Percentiles rank a stretch among this genome's conserved stretches.
Conservation (phyloP, 2,329 filamentous ascomycete genomes). For the Penicillium fuscoglaucum region DNA sequence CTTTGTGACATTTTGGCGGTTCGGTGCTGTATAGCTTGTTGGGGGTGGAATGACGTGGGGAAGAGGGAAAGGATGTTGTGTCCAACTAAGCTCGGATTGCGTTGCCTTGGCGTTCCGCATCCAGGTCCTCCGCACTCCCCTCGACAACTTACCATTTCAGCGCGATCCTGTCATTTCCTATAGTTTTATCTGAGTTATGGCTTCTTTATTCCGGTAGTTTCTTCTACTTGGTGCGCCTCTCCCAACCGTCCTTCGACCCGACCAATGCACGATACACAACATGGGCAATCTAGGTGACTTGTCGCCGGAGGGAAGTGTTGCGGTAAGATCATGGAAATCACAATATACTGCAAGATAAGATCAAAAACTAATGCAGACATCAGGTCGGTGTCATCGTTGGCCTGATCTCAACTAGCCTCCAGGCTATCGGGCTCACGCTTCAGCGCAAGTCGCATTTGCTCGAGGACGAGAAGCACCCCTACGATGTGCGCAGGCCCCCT, state of each 20-base stretch:
- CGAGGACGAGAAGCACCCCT: slow-evolving; percentile 85
- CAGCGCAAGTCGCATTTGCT: slow-evolving; percentile 98
- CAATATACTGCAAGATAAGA: not conserved
- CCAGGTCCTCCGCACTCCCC: slow-evolving; percentile 15
- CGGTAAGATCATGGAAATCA: slow-evolving; percentile 53
- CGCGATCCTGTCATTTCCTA: slow-evolving; percentile 7
- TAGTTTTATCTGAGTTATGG: slow-evolving; percentile 19
- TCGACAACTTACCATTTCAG: slow-evolving; percentile 10
- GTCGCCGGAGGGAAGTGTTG: slow-evolving; percentile 75
- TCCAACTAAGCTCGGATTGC: slow-evolving; percentile 27
- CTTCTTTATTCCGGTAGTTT: slow-evolving; percentile 21
- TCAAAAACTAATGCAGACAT: slow-evolving; percentile 19
- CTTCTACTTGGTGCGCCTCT: slow-evolving; percentile 8
- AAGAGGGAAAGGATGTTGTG: slow-evolving; percentile 21
- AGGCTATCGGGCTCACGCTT: slow-evolving; percentile 90
- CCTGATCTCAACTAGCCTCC: slow-evolving; percentile 87
- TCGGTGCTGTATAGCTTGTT: slow-evolving; percentile 16
- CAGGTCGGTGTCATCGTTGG: slow-evolving; percentile 92
- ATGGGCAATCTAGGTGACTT: slow-evolving; percentile 75
- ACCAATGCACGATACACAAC: slow-evolving; percentile 39
- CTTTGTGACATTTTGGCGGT: slow-evolving; percentile 78
- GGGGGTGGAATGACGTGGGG: slow-evolving; percentile 23
- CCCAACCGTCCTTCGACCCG: slow-evolving; percentile 46
- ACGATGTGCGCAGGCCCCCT: slow-evolving; percentile 78
- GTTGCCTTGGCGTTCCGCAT: slow-evolving; percentile 27